A percentile compares a stretch with the other conserved stretches of the same genome.
Evolutionary conservation across 305 asterid species (phyloP).

Genomic region (Fraxinus platypoda): DNA sequence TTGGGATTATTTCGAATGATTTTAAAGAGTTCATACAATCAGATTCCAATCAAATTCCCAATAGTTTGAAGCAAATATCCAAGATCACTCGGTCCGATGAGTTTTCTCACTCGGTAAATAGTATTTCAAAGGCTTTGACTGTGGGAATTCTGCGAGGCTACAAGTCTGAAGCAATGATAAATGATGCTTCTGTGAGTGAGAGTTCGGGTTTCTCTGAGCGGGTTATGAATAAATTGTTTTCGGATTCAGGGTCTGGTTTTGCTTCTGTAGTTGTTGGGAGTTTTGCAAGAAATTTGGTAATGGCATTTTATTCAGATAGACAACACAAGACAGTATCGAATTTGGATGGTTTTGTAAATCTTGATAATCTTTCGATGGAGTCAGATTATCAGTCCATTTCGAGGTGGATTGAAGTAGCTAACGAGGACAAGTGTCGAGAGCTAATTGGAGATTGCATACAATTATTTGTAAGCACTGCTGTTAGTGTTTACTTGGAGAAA

Average conservation of each 20-base stretch:
- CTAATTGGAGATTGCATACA: slow-evolving; percentile 52
- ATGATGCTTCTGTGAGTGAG: background rate
- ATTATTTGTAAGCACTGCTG: slow-evolving; percentile 58
- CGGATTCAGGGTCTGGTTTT: slow-evolving; percentile 68
- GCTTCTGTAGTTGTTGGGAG: slow-evolving; percentile 72
- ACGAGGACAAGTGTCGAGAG: slow-evolving; percentile 51
- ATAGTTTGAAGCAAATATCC: slow-evolving; percentile 61
- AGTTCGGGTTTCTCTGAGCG: slow-evolving; percentile 31
- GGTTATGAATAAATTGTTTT: slow-evolving; percentile 49
- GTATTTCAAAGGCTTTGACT: slow-evolving; percentile 48
- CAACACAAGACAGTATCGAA: background rate
- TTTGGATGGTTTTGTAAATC: background rate
- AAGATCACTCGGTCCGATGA: slow-evolving; percentile 58
- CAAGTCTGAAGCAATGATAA: slow-evolving; percentile 18
- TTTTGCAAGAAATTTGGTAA: slow-evolving; percentile 51
- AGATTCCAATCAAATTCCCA: slow-evolving; percentile 64
- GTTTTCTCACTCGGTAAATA: slow-evolving; percentile 45
- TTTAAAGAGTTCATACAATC: slow-evolving; percentile 54
- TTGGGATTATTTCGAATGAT: slow-evolving; percentile 62
- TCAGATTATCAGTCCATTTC: slow-evolving; percentile 2
- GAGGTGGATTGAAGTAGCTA: slow-evolving; percentile 42
- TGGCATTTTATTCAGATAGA: slow-evolving; percentile 39
- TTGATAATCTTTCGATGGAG: background rate
- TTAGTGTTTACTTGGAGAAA: slow-evolving; percentile 62
- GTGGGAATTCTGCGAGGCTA: slow-evolving; percentile 53